These are phyloP conservation scores for Capillidium rhysosporum DNA, from an alignment of 371 early-diverging fungal genomes.

Conservation along the genomic window DNA sequence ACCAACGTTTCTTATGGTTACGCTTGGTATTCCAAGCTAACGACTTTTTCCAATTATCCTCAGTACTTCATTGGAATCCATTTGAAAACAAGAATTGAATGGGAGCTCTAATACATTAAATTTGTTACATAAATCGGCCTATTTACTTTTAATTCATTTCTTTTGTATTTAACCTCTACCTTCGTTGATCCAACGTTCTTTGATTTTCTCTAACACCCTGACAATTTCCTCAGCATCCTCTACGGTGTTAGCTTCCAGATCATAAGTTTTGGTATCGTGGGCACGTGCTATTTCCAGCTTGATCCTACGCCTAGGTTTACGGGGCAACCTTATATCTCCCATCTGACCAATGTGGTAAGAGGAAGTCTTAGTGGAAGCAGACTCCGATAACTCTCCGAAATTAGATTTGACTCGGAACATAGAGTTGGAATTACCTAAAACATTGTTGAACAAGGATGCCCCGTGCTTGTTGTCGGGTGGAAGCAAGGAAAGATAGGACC, in stretches of 20 bases:
- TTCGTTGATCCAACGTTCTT: too few relatives aligned
- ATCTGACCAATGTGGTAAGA: slow-evolving; percentile 64
- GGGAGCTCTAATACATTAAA: background rate
- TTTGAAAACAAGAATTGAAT: background rate
- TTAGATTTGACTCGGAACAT: background rate
- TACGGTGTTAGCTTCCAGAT: slow-evolving; percentile 48
- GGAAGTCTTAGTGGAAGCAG: slow-evolving; percentile 15
- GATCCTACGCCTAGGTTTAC: slow-evolving; percentile 49
- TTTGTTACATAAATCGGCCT: too few relatives aligned
- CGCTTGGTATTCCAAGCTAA: slow-evolving; percentile 60
- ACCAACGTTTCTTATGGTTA: slow-evolving; percentile 64
- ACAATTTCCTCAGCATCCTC: slow-evolving; percentile 26
- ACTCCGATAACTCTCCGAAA: background rate
- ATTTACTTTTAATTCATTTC: too few relatives aligned
- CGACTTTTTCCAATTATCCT: slow-evolving; percentile 46
- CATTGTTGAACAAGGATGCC: slow-evolving; percentile 59
- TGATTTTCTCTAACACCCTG: too few relatives aligned
- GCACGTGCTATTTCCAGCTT: slow-evolving; percentile 43
- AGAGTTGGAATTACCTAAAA: slow-evolving; percentile 19
- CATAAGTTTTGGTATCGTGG: slow-evolving; percentile 49
- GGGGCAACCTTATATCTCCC: slow-evolving; percentile 52
- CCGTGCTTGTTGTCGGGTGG: slow-evolving; percentile 61
- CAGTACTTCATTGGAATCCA: slow-evolving; percentile 9
- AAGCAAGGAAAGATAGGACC: slow-evolving; percentile 79
- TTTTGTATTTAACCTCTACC: too few relatives aligned